Conservation (phyloP, 2,329 filamentous ascomycete species). For the Fusarium oligoseptatum region DNA sequence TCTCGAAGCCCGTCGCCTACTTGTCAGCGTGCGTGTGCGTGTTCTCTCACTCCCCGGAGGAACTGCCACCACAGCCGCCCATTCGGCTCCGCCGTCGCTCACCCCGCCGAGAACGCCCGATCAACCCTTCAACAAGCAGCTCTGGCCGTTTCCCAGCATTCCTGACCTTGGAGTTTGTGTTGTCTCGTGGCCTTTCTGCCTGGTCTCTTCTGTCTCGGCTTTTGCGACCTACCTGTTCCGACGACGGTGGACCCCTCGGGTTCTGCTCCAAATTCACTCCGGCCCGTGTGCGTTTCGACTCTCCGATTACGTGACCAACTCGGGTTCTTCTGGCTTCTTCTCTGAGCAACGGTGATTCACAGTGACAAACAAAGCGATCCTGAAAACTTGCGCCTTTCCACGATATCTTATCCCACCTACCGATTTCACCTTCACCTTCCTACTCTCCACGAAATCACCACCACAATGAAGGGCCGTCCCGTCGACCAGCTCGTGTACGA, state of each 20-base stretch:
- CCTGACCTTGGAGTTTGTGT: background rate
- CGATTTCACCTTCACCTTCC: constrained; percentile 4
- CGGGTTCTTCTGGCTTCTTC: constrained; percentile 20
- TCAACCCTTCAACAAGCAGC: constrained; percentile 21
- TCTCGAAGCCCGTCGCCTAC: background rate
- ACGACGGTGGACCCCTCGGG: constrained; percentile 19
- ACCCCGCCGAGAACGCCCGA: constrained; percentile 47
- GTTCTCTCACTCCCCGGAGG: constrained; percentile 21
- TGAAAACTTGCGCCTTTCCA: background rate
- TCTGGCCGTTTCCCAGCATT: background rate
- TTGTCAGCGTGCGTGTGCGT: constrained; percentile 19
- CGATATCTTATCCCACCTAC: background rate
- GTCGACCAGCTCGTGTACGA: constrained; percentile 81
- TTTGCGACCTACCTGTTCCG: constrained; percentile 2
- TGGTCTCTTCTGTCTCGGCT: constrained; percentile 2
- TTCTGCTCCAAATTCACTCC: constrained; percentile 12
- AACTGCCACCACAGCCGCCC: constrained; percentile 34
- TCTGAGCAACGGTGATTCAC: background rate
- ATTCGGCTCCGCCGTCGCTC: constrained; percentile 38
- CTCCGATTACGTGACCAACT: constrained; percentile 39
- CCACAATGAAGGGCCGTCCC: constrained; percentile 77
- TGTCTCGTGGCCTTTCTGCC: background rate
- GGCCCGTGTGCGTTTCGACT: constrained; percentile 17
- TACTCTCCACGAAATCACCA: constrained; percentile 11
- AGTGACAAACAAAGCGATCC: background rate